A percentile compares a stretch with the other conserved stretches of the same genome.
phyloP scores from a whole-genome alignment of 306 rosid species.

The Ceratonia siliqua region DNA sequence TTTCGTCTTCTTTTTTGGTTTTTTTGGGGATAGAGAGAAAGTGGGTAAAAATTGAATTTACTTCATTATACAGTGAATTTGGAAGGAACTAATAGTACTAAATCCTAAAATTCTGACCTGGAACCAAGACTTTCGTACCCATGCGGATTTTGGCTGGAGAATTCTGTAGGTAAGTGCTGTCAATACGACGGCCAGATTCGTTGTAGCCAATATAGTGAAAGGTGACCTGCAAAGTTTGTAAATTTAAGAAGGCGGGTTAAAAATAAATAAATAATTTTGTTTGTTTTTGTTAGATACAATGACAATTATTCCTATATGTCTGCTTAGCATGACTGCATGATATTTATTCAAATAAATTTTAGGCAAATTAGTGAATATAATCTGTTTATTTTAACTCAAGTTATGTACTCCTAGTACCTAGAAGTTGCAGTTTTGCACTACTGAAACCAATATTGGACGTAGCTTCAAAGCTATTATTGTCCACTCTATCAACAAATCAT shows the following conservation, averaged over 20 bases:
- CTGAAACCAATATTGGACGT: constrained; percentile 6
- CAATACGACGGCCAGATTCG: constrained; percentile 96
- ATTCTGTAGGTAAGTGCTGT: constrained; percentile 88
- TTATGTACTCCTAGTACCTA: not conserved
- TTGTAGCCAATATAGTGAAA: constrained; percentile 93
- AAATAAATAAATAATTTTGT: not conserved
- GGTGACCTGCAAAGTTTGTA: constrained; percentile 60
- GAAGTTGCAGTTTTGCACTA: constrained; percentile 10
- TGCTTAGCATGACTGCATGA: not conserved
- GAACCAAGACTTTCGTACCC: constrained; percentile 91
- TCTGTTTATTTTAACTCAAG: not conserved
- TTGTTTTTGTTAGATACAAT: not conserved
- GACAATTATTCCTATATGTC: not conserved
- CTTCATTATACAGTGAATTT: constrained; percentile 11
- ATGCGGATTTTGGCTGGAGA: constrained; percentile 94
- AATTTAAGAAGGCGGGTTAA: not conserved
- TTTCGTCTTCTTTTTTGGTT: not conserved
- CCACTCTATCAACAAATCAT: not conserved
- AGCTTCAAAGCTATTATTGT: not conserved
- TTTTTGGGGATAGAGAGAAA: constrained; percentile 7
- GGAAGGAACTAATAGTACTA: constrained; percentile 12
- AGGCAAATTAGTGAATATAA: constrained; percentile 4
- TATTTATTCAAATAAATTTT: not conserved
- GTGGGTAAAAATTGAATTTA: not conserved
- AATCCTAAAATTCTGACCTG: constrained; percentile 55